These are phyloP conservation scores for Serendipita sp. DNA, from an alignment of 768 basidiomycete species.

Conservation along the genomic window DNA sequence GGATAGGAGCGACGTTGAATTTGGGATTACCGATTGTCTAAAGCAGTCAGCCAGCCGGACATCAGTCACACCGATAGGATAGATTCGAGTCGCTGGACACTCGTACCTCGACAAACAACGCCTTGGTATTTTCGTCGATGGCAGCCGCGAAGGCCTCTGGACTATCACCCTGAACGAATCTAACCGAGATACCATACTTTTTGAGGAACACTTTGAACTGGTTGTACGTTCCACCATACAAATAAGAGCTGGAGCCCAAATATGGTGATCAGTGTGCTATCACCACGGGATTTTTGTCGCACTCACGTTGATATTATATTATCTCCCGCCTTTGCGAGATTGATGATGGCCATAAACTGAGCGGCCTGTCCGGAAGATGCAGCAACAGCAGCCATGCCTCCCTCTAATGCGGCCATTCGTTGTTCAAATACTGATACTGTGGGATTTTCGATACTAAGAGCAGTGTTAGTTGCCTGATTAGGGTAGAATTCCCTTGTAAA, in stretches of 20 bases:
- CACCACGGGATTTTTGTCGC: background rate
- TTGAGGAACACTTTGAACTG: conserved; percentile 64
- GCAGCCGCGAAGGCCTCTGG: conserved; percentile 45
- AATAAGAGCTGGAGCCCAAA: conserved; percentile 24
- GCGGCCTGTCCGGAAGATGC: conserved; percentile 56
- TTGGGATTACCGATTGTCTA: conserved; percentile 70
- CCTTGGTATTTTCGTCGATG: conserved; percentile 59
- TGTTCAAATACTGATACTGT: conserved; percentile 64
- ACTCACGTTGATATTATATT: conserved; percentile 62
- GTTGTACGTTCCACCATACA: conserved; percentile 63
- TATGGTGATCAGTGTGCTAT: background rate
- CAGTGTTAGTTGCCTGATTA: no score
- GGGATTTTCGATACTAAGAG: conserved; percentile 41
- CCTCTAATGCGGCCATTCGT: conserved; percentile 63
- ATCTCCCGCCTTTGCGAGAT: conserved; percentile 48
- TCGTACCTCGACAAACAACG: conserved; percentile 3
- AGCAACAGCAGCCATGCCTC: conserved; percentile 61
- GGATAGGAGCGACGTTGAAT: conserved; percentile 48
- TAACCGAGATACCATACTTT: conserved; percentile 47
- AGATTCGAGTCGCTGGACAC: conserved; percentile 27
- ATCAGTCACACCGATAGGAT: conserved; percentile 41
- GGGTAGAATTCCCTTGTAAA: background rate
- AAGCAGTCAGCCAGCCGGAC: no score
- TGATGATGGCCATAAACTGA: conserved; percentile 53
- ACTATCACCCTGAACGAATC: conserved; percentile 42